Evolutionary conservation across 2,329 filamentous ascomycete genomes (phyloP), one percentile per base, ranked within the genome.

Genomic region (Clonostachys solani): DNA sequence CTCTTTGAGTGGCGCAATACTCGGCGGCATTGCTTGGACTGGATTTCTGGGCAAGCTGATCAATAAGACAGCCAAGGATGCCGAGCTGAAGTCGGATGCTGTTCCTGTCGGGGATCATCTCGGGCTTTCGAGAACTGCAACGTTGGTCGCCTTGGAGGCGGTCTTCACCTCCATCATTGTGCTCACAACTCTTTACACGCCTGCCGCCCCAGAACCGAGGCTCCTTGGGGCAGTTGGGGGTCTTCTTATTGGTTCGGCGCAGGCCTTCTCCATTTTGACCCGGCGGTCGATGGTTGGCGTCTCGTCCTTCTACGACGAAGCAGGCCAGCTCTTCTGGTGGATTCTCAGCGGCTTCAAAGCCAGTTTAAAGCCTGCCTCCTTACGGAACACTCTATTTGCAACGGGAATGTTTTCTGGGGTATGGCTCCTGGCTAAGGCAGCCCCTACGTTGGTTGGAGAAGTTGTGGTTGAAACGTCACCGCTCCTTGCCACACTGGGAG

Each of bases 241-340:
- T 16, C 49, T 50, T 19, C 46, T 50, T 19, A 48, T 50, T 29
- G 49, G 49, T 12, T 13, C 36, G 12, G 49, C 42, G n/a, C 49
- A 50, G 35, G 12, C 48, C 15, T 42, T 43, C 7, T 50, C 49
- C 12, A n/a, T 48, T 12, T 33, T 50, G 19, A 38, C 46, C 4
- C 40, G 45, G n/a, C 46, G 46, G 40, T n/a, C 45, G 10, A n/a
- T 23, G 13, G 43, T 52, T 16, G 49, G 49, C 15, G 49, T 50
- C 42, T 47, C 45, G 38, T 35, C 41, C 33, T 45, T 43, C 12
- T 50, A 50, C 43, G 49, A 50, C 18, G 49, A 50, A 23, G 40
- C 36, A 29, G 49, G 49, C 7, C 37, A 40, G 40, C 12, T 48
- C 10, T 45, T 50, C 33, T 50, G 49, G 49, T 43, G 43, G 16